Conservation (phyloP, 345 rosid species). For the Lumnitzera littorea region DNA sequence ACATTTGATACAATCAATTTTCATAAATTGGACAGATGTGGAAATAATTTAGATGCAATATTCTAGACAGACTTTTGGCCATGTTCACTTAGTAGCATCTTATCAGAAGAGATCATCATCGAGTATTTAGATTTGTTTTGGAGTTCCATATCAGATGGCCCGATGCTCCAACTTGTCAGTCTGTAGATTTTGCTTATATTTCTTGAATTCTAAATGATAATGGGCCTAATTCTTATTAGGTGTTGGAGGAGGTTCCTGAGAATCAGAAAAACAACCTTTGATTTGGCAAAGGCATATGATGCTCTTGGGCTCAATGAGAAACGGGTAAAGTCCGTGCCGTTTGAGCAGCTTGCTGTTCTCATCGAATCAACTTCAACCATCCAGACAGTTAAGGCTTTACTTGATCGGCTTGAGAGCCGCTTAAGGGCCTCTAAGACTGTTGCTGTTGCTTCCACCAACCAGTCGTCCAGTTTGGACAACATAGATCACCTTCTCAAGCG, state of each 20-base stretch:
- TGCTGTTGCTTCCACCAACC: constrained; percentile 12
- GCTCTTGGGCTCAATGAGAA: constrained; percentile 51
- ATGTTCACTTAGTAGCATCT: too few species aligned
- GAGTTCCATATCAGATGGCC: too few species aligned
- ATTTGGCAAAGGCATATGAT: constrained; percentile 60
- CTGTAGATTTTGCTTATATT: too few species aligned
- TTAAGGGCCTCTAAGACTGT: constrained; percentile 47
- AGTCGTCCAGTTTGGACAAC: constrained; percentile 38
- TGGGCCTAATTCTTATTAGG: constrained; percentile 25
- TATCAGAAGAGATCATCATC: too few species aligned
- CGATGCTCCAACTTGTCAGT: too few species aligned
- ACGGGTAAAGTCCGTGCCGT: constrained; percentile 53
- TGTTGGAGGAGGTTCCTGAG: constrained; percentile 79
- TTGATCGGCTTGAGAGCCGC: constrained; percentile 79
- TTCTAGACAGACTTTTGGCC: too few species aligned
- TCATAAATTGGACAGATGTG: too few species aligned
- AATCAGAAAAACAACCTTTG: constrained; percentile 59
- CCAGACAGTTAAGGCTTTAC: constrained; percentile 50
- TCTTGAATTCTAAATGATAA: too few species aligned
- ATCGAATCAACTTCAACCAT: constrained; percentile 62
- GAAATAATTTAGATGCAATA: too few species aligned
- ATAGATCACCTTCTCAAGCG: constrained; percentile 87
- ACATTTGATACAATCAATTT: too few species aligned
- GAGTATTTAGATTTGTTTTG: too few species aligned
- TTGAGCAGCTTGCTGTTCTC: constrained; percentile 74